phyloP scores from a whole-genome alignment of 2,329 filamentous ascomycete species.

The Fusarium papillatum region DNA sequence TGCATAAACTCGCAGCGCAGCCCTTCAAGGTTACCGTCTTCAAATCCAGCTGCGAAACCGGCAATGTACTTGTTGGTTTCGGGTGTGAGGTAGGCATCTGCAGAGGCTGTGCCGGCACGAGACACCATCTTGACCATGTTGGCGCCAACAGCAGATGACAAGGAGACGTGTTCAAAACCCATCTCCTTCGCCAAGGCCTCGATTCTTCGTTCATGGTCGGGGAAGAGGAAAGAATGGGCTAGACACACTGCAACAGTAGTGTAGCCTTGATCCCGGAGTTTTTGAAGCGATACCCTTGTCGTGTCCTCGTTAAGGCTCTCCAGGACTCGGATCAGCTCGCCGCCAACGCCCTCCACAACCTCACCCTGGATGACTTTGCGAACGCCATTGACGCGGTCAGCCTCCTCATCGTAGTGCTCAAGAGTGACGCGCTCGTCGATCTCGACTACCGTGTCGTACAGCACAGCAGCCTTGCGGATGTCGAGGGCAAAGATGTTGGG shows the following conservation, averaged over 20 bases:
- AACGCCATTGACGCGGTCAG: conserved; percentile 61
- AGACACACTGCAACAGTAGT: conserved; percentile 68
- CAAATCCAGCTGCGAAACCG: conserved; percentile 39
- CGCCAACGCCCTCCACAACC: conserved; percentile 75
- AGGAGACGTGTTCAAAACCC: conserved; percentile 54
- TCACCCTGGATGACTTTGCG: conserved; percentile 58
- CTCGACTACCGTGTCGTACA: conserved; percentile 78
- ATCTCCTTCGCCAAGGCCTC: conserved; percentile 52
- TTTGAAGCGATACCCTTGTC: conserved; percentile 67
- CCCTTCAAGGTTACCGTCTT: conserved; percentile 27
- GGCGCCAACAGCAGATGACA: conserved; percentile 50
- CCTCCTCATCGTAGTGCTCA: conserved; percentile 80
- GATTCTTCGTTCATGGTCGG: conserved; percentile 65
- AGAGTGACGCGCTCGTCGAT: conserved; percentile 80
- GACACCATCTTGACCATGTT: conserved; percentile 58
- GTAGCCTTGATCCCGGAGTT: conserved; percentile 73
- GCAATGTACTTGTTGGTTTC: conserved; percentile 52
- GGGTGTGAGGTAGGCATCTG: conserved; percentile 58
- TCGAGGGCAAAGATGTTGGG: conserved; percentile 81
- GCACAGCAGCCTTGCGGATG: conserved; percentile 75
- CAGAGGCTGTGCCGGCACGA: conserved; percentile 54
- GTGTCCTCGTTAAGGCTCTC: conserved; percentile 66
- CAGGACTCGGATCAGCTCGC: conserved; percentile 77
- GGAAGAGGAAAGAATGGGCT: conserved; percentile 76
- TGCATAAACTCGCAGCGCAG: conserved; percentile 36